Conservation (phyloP, 768 basidiomycete genomes). For the Clathrus columnatus region DNA sequence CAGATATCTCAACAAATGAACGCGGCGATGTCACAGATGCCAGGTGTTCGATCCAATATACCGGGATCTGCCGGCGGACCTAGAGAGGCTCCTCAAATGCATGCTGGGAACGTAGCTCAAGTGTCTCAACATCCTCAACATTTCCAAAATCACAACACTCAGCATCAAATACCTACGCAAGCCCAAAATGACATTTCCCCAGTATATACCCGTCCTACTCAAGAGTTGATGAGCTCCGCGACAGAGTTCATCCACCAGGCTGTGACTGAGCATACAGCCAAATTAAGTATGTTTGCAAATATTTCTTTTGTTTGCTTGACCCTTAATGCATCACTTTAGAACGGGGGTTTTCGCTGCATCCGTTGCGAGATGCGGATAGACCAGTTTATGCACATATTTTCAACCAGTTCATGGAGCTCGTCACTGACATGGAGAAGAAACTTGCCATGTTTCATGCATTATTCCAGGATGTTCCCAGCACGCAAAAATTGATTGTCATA, state of each 20-base stretch:
- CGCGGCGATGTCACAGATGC: conserved; percentile 20
- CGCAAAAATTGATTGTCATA: conserved; percentile 45
- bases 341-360: conserved; percentile 22
- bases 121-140: conserved; percentile 22
- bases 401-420: conserved; percentile 38
- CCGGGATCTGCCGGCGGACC: background rate
- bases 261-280: conserved; percentile 21
- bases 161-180: background rate
- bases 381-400: conserved; percentile 42
- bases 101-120: conserved; percentile 6
- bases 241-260: conserved; percentile 27
- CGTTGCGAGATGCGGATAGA: conserved; percentile 46
- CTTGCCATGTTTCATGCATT: conserved; percentile 39
- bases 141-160: conserved; percentile 4
- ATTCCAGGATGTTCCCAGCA: conserved; percentile 37
- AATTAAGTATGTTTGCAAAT: conserved; percentile 30
- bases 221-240: conserved; percentile 15
- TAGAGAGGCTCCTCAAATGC: background rate
- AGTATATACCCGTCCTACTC: background rate
- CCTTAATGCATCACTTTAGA: background rate
- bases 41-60: background rate
- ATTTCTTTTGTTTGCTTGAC: background rate
- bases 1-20: conserved; percentile 33
- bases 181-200: background rate
- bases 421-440: conserved; percentile 41